Evolutionary conservation across 2,329 filamentous ascomycete genomes (phyloP).

Genomic region (Fusarium newnesense): DNA sequence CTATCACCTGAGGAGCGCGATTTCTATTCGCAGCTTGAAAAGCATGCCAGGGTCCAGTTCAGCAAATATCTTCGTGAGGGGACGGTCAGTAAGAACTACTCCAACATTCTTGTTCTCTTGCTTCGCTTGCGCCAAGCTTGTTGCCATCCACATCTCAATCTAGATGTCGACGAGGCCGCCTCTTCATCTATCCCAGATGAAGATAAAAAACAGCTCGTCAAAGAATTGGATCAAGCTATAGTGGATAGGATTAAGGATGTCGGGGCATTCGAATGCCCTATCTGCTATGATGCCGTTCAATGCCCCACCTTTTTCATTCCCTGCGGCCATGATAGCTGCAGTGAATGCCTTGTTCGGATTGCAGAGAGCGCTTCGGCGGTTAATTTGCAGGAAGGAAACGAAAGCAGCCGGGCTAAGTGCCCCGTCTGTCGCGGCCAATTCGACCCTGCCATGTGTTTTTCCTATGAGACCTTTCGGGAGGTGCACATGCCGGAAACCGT

Average conservation of each 20-base stretch:
- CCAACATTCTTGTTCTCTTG: conserved; percentile 81
- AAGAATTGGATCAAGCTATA: conserved; percentile 67
- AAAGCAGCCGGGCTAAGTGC: conserved; percentile 70
- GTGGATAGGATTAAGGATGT: conserved; percentile 70
- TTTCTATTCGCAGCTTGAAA: conserved; percentile 81
- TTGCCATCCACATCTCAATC: conserved; percentile 48
- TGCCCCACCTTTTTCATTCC: conserved; percentile 84
- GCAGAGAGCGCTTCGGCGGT: conserved; percentile 67
- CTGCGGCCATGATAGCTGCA: conserved; percentile 84
- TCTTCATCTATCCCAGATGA: conserved; percentile 52
- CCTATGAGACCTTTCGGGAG: conserved; percentile 77
- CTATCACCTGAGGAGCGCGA: conserved; percentile 78
- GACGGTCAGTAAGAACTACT: conserved; percentile 76
- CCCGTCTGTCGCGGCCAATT: conserved; percentile 78
- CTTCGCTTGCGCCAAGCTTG: conserved; percentile 83
- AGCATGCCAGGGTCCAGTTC: conserved; percentile 74
- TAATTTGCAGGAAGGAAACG: conserved; percentile 68
- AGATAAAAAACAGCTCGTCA: conserved; percentile 71
- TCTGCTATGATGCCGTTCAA: conserved; percentile 80
- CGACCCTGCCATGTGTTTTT: conserved; percentile 76
- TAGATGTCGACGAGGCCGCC: conserved; percentile 49
- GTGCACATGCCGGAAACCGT: conserved; percentile 71
- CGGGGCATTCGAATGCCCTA: conserved; percentile 79
- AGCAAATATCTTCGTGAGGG: conserved; percentile 79
- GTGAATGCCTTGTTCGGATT: conserved; percentile 78